Evolutionary conservation across 2,329 filamentous ascomycete species (phyloP), one percentile per base, ranked within the genome.

Genomic region (Alternaria sp.): DNA sequence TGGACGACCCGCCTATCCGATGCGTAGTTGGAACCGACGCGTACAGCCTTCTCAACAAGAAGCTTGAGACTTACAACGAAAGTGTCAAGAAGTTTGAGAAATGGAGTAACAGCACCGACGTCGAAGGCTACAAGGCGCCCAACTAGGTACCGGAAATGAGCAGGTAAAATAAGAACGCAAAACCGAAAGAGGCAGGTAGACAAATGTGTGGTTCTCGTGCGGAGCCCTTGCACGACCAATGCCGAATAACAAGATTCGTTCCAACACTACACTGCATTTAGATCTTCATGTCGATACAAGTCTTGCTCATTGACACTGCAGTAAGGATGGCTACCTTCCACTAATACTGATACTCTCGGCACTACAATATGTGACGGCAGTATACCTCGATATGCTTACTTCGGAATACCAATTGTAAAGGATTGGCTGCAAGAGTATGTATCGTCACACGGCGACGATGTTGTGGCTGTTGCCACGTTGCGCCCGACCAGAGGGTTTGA

Each of bases 11-110:
- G 4, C 87, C 86, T 4, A 68, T 88, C 8, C 78, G 86, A 28
- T 81, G 86, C 13, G 81, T 86, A 0, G 78, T 89, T 11, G 86
- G 86, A 0, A 85, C 80, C 0, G 86, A 88, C 74, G 84, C 85
- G 0, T 88, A 84, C 72, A 69, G 71, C 1, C 77, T 66, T 5
- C 82, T 89, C 21, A 84, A 80, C 66, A 70, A 75, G 0, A 88
- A 88, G 77, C 79, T 87, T 21, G 82, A 87, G 46, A 74, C 77
- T 12, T 86, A 85, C 52, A 59, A 78, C 30, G 81, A 85, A 65
- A 82, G 83, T 6, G 82, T 84, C n/a, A 78, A 82, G 8, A 83
- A 83, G 52, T 87, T 84, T 74, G 82, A 86, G 73, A 80, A 82
- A 17, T 74, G 85, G 50, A 82, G 81, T 4, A 85, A 82, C 61